phyloP scores from a whole-genome alignment of 176 grass and related monocot genomes.

The Poa annua region DNA sequence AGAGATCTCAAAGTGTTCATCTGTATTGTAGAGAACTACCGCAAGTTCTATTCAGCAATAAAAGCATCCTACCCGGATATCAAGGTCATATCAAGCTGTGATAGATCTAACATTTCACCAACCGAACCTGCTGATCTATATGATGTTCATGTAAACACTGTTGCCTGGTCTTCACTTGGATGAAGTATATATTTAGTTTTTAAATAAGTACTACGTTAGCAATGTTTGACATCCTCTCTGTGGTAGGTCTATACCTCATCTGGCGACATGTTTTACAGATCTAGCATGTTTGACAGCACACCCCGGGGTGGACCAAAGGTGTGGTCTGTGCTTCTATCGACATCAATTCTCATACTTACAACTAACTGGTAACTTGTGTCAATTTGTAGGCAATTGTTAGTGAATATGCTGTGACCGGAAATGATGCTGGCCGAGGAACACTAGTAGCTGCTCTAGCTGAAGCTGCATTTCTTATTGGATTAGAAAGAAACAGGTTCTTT shows the following conservation, averaged over 20 bases:
- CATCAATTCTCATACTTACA: conserved; percentile 24
- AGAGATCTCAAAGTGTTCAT: conserved; percentile 19
- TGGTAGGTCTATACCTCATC: conserved; percentile 85
- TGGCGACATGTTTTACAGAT: conserved; percentile 80
- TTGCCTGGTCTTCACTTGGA: conserved; percentile 30
- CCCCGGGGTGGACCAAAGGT: conserved; percentile 73
- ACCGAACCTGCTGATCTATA: conserved; percentile 83
- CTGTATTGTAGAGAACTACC: conserved; percentile 66
- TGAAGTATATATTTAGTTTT: conserved; percentile 23
- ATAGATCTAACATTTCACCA: conserved; percentile 62
- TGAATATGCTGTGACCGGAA: conserved; percentile 98
- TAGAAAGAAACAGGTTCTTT: conserved; percentile 87
- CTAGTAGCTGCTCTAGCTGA: conserved; percentile 86
- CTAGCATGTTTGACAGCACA: conserved; percentile 73
- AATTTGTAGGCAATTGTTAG: conserved; percentile 85
- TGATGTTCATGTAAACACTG: conserved; percentile 85
- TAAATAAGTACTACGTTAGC: neutral
- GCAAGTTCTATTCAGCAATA: conserved; percentile 81
- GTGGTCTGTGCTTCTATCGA: conserved; percentile 2
- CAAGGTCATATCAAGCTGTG: conserved; percentile 84
- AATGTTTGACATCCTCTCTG: conserved; percentile 39
- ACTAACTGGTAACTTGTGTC: conserved; percentile 23
- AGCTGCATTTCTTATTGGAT: conserved; percentile 92
- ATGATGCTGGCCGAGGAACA: conserved; percentile 90
- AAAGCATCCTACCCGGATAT: conserved; percentile 81